Evolutionary conservation across 345 rosid genomes (phyloP).

Genomic region (Eucalyptus tenuipes): DNA sequence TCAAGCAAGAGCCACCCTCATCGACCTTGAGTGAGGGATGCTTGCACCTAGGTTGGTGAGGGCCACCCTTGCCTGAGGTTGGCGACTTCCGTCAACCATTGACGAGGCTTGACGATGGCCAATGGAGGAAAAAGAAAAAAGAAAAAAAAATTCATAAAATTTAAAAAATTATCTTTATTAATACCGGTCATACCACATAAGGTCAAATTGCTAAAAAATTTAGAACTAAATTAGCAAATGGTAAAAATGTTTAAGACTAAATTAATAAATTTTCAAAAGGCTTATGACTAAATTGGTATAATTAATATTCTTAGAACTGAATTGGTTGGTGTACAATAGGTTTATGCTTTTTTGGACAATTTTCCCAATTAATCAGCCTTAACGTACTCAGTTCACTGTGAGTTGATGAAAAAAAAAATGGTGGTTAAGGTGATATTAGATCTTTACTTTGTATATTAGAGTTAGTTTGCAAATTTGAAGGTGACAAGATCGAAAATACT

Average conservation of each 20-base stretch:
- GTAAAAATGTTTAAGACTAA: too few relatives aligned
- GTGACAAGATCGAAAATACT: background rate
- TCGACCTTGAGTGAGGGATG: background rate
- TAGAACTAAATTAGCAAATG: too few relatives aligned
- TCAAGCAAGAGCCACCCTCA: background rate
- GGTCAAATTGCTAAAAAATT: too few relatives aligned
- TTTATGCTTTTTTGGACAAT: too few relatives aligned
- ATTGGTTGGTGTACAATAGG: too few relatives aligned
- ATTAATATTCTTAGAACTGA: too few relatives aligned
- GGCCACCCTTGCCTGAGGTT: background rate
- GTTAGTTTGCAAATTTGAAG: background rate
- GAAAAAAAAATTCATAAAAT: too few relatives aligned
- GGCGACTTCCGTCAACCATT: rapidly evolving
- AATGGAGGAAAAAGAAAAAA: background rate
- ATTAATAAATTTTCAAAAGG: too few relatives aligned
- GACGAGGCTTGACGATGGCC: background rate
- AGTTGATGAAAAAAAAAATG: background rate
- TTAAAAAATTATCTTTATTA: too few relatives aligned
- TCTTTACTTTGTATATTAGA: background rate
- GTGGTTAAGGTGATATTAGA: background rate
- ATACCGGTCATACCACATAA: too few relatives aligned
- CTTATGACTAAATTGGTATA: background rate
- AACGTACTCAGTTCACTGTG: background rate
- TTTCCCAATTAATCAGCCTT: too few relatives aligned
- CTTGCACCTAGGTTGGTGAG: background rate